These are phyloP conservation scores for Alisma plantagoaquatica DNA, from an alignment of 106 monocot genomes.

Conservation along the genomic window DNA sequence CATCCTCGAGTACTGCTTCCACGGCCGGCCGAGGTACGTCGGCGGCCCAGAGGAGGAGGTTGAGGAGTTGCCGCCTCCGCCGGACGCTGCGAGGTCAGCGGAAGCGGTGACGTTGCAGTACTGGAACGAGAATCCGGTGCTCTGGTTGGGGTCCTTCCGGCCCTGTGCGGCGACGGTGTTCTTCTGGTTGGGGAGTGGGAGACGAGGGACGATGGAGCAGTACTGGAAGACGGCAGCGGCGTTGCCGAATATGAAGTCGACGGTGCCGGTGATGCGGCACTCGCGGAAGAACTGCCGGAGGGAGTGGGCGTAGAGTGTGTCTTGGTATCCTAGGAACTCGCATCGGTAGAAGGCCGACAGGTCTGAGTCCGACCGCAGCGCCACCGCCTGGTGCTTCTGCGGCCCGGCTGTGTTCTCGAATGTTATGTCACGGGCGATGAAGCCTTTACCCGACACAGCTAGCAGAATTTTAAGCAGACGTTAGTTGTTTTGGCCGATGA, in stretches of 20 bases:
- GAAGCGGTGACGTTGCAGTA: conserved; percentile 48
- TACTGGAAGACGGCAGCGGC: conserved; percentile 72
- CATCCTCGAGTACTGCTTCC: conserved; percentile 68
- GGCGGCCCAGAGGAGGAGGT: too few species aligned
- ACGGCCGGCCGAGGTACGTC: conserved; percentile 69
- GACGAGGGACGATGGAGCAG: conserved; percentile 40
- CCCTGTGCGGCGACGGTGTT: conserved; percentile 81
- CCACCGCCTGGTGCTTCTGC: conserved; percentile 79
- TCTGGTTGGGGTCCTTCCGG: conserved; percentile 59
- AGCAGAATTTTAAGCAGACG: too few species aligned
- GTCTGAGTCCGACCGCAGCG: conserved; percentile 70
- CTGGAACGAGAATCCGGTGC: conserved; percentile 70
- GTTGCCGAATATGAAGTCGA: conserved; percentile 81
- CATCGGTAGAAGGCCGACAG: conserved; percentile 61
- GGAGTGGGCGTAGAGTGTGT: conserved; percentile 81
- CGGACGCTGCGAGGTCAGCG: conserved; percentile 14
- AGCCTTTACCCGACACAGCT: conserved; percentile 59
- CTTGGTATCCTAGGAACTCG: conserved; percentile 51
- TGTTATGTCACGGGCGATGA: conserved; percentile 64
- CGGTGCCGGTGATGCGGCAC: conserved; percentile 51
- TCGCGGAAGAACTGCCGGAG: conserved; percentile 89
- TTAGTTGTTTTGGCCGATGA: too few species aligned
- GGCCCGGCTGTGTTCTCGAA: conserved; percentile 86
- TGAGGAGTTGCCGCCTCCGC: too few species aligned
- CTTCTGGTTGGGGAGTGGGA: conserved; percentile 56